A percentile compares a stretch with the other conserved stretches of the same genome.
Evolutionary conservation across 176 grass and related monocot species (phyloP).

Genomic region (Miscanthus lutarioriparius): DNA sequence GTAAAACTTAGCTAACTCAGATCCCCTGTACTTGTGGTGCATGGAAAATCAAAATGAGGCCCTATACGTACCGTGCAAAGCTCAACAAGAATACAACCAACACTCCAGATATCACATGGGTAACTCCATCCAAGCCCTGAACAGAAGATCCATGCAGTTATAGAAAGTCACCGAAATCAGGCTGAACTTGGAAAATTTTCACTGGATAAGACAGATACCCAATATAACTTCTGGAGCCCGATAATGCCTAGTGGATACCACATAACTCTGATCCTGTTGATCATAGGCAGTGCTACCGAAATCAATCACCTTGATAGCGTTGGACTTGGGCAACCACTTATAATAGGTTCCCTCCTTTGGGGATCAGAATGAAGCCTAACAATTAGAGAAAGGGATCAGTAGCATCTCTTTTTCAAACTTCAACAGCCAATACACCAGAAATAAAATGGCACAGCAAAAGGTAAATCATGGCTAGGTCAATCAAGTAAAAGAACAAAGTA

Average conservation of each 20-base stretch:
- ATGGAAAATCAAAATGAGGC: neutral
- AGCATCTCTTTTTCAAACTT: neutral
- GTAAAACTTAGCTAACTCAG: slow-evolving; percentile 34
- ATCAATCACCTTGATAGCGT: slow-evolving; percentile 95
- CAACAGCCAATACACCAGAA: neutral
- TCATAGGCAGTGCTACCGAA: slow-evolving; percentile 86
- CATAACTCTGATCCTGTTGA: slow-evolving; percentile 65
- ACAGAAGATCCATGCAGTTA: slow-evolving; percentile 9
- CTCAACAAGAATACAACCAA: slow-evolving; percentile 90
- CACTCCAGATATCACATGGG: slow-evolving; percentile 95
- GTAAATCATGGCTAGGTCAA: neutral
- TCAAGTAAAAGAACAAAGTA: slow-evolving; percentile 50
- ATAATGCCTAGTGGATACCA: slow-evolving; percentile 92
- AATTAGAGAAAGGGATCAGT: slow-evolving; percentile 24
- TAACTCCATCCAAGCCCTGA: slow-evolving; percentile 96
- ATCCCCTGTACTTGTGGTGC: neutral
- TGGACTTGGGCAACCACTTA: slow-evolving; percentile 81
- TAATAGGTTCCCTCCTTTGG: slow-evolving; percentile 71
- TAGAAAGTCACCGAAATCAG: slow-evolving; percentile 24
- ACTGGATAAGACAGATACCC: slow-evolving; percentile 46
- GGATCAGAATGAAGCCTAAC: slow-evolving; percentile 60
- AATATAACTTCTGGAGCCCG: slow-evolving; percentile 93
- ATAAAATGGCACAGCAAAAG: neutral
- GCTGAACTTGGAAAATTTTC: neutral
- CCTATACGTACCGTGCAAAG: slow-evolving; percentile 80